A percentile compares a stretch with the other conserved stretches of the same genome.
Conservation (phyloP, 2,329 filamentous ascomycete genomes). For the Botryotinia calthae region DNA sequence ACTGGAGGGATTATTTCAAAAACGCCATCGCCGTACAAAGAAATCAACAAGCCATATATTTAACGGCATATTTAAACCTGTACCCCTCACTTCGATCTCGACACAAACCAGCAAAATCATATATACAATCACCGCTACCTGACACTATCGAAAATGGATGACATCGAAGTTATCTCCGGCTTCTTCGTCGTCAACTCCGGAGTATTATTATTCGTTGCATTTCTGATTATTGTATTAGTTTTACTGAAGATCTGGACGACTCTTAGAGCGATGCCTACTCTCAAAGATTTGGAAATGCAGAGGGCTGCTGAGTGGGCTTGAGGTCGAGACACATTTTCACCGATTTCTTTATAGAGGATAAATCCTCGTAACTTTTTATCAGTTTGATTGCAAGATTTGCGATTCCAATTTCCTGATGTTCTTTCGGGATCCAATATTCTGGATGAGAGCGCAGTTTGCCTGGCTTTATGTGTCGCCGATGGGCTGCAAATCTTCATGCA, state of each 20-base stretch:
- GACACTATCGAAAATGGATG: slow-evolving; percentile 3
- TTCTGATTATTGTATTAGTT: slow-evolving; percentile 12
- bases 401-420: background rate
- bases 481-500: background rate
- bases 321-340: background rate
- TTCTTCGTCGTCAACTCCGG: slow-evolving; percentile 12
- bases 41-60: background rate
- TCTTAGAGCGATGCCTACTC: slow-evolving; percentile 5
- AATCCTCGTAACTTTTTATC: background rate
- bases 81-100: background rate
- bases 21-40: background rate
- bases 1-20: background rate
- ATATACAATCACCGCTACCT: background rate
- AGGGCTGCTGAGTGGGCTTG: slow-evolving; percentile 3
- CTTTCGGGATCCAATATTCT: background rate
- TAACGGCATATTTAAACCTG: background rate
- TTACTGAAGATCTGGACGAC: slow-evolving; percentile 13
- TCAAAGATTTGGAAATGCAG: slow-evolving; percentile 10
- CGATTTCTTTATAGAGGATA: background rate
- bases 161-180: slow-evolving; percentile 18
- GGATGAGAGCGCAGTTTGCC: background rate
- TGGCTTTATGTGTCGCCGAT: background rate
- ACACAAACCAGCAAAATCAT: background rate
- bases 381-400: background rate
- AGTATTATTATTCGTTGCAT: slow-evolving; percentile 10